These are phyloP conservation scores for Vigna reflexopilosa DNA, from an alignment of 306 rosid genomes.

Conservation along the genomic window DNA sequence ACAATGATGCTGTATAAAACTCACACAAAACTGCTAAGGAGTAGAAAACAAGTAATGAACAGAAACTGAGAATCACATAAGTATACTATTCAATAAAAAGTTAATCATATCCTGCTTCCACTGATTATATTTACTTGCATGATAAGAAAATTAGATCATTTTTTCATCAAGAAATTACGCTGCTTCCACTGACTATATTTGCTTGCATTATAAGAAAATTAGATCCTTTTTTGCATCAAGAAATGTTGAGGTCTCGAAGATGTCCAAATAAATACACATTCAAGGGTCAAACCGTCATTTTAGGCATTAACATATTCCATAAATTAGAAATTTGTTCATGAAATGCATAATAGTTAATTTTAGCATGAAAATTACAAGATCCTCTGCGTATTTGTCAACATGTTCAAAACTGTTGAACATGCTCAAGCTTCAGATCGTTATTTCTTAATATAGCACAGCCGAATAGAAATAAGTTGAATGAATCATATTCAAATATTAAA, in stretches of 20 bases:
- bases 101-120: neutral
- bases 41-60: neutral
- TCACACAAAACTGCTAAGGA: neutral
- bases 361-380: conserved; percentile 2
- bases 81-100: conserved; percentile 9
- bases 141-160: neutral
- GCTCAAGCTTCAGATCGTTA: conserved; percentile 36
- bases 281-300: conserved; percentile 8
- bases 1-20: neutral
- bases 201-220: neutral
- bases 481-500: conserved; percentile 21
- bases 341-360: neutral
- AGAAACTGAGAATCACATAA: conserved; percentile 1
- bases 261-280: neutral
- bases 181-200: neutral
- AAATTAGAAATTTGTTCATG: conserved; percentile 1
- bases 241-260: conserved; percentile 1
- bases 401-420: conserved; percentile 7
- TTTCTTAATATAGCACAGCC: neutral
- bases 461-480: conserved; percentile 30
- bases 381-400: conserved; percentile 8
- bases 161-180: neutral
- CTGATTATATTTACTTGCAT: neutral
- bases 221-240: neutral
- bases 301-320: conserved; percentile 3